Base-by-base conservation (phyloP, 1,284 basidiomycete genomes). In the Quambalaria eucalypti region DNA sequence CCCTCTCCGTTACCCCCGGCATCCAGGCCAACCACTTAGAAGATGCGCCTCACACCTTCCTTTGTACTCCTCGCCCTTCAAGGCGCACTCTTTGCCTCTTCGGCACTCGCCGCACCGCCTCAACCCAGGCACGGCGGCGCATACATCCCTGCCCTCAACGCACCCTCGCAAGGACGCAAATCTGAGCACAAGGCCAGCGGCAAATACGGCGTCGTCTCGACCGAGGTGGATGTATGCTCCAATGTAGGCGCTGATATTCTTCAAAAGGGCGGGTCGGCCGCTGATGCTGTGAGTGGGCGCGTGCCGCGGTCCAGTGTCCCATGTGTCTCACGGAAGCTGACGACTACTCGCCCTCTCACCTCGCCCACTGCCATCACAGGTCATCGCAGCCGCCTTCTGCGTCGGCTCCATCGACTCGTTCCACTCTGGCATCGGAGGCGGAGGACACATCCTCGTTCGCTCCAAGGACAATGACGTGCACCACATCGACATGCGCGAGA, bases 401-500 rank as follows among this genome's bases (percentile, higher is more conserved):
- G 75, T 79, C 25, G 78, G 78, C 3, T 69, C 68, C 19, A 73
- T 78, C 48, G 59, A 66, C n/a, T 66, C 69, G 1, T 79, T 74
- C 60, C 76, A 77, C 58, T 76, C 73, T 1, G 78, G 78, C 6
- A 76, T 78, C 28, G 78, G 77, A 4, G 77, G 78, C 1, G 71
- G 71, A 9, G 71, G 71, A 0, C 66, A 69, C 46, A 64, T 64
- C n/a, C 54, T 73, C 21, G 58, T 73, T 25, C 65, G 70, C 28
- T 30, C 51, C 25, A 52, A 53, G 16, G 54, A 47, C 2, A 21
- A 54, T n/a, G 54, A 57, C 5, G 76, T 78, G 54, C 63, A 74
- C 26, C 71, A 72, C 29, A 71, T 79, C 30, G 78, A 79, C 65
- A 78, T 78, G 60, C 68, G 78, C 14, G 78, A 79, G 66, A 74